phyloP scores from a whole-genome alignment of 1,139 yeast genomes.

The Blastobotrys petasosporus region DNA sequence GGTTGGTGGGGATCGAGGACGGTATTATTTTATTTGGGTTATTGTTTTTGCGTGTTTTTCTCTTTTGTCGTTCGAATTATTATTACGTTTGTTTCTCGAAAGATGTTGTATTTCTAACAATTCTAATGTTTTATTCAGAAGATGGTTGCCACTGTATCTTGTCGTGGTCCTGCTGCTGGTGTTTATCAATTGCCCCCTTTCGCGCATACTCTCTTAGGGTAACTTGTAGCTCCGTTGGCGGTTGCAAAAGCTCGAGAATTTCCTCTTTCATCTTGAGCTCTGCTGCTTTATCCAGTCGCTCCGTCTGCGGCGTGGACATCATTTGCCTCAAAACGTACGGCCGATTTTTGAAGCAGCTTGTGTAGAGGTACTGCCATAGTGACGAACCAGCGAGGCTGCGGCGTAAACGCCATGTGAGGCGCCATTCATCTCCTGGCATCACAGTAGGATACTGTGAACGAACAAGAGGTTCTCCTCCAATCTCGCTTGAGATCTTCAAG shows the following conservation, averaged over 20 bases:
- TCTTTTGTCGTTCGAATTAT: slow-evolving; percentile 1
- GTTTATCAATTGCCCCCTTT: not conserved
- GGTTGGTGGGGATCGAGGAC: no score
- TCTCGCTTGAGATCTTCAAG: slow-evolving; percentile 1
- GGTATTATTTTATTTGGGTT: not conserved
- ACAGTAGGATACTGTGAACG: slow-evolving; percentile 15
- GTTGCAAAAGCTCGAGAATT: slow-evolving; percentile 23
- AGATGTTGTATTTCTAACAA: slow-evolving; percentile 9
- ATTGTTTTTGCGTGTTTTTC: slow-evolving; percentile 1
- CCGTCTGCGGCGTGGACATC: slow-evolving; percentile 25
- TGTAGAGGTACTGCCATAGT: slow-evolving; percentile 8
- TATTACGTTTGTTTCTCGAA: slow-evolving; percentile 5
- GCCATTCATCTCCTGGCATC: slow-evolving; percentile 15
- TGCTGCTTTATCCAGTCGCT: slow-evolving; percentile 21
- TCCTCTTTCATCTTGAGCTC: slow-evolving; percentile 16
- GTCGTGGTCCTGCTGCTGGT: not conserved
- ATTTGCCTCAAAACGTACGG: slow-evolving; percentile 16
- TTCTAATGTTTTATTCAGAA: slow-evolving; percentile 6
- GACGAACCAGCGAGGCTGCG: no score
- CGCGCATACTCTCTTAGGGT: slow-evolving; percentile 20
- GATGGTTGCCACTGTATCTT: slow-evolving; percentile 7
- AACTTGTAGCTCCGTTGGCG: slow-evolving; percentile 28
- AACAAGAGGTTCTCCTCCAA: slow-evolving; percentile 13
- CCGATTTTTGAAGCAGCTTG: slow-evolving; percentile 14
- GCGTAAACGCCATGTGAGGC: slow-evolving; percentile 12